phyloP scores from a whole-genome alignment of 2,329 filamentous ascomycete genomes.

The Xylariaceae sp. region DNA sequence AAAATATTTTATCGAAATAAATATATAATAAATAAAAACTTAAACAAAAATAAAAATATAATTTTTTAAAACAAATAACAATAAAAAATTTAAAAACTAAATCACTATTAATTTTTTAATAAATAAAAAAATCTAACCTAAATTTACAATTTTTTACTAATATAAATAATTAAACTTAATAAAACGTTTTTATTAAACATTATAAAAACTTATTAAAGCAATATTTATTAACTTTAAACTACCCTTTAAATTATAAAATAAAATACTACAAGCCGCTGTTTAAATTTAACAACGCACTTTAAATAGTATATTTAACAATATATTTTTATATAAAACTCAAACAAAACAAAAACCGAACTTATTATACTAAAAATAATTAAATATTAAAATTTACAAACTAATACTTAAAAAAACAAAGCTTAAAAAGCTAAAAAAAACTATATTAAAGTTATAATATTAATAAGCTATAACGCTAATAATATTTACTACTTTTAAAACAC shows the following conservation, averaged over 20 bases:
- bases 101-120: neutral
- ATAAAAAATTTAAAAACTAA: neutral
- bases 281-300: neutral
- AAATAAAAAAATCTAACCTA: neutral
- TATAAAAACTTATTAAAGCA: neutral
- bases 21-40: neutral
- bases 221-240: neutral
- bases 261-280: neutral
- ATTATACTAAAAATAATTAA: neutral
- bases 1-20: neutral
- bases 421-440: neutral
- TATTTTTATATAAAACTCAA: neutral
- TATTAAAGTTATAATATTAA: neutral
- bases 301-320: conserved; percentile 1
- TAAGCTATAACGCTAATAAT: neutral
- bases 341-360: neutral
- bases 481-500: neutral
- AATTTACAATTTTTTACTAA: neutral
- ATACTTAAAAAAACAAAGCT: neutral
- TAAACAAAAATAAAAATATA: too few relatives aligned
- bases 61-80: conserved; percentile 1
- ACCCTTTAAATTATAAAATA: neutral
- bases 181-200: neutral
- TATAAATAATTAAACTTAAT: neutral
- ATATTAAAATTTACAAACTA: neutral